phyloP scores from a whole-genome alignment of 768 basidiomycete genomes.

The Naganishia randhawae region DNA sequence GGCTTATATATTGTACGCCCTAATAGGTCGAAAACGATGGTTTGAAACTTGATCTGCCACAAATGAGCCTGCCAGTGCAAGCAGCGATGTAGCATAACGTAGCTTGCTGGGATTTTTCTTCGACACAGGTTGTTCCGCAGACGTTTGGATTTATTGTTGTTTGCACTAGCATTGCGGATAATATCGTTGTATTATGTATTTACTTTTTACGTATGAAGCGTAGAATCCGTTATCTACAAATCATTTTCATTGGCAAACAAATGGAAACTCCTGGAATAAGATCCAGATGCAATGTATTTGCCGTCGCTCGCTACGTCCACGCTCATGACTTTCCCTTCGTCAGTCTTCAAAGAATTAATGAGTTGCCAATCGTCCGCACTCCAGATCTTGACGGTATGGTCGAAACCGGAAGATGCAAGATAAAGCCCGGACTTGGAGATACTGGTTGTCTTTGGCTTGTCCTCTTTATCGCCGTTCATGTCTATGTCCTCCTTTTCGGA shows the following conservation, averaged over 20 bases:
- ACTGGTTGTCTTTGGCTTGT: slow-evolving; percentile 19
- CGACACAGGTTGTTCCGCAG: too few species aligned
- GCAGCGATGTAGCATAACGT: neutral
- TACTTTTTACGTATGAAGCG: too few species aligned
- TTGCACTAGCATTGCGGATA: neutral
- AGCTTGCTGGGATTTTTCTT: too few species aligned
- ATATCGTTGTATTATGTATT: slow-evolving; percentile 20
- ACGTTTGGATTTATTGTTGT: too few species aligned
- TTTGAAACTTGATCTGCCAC: slow-evolving; percentile 10
- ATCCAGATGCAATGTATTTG: slow-evolving; percentile 78
- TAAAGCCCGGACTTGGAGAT: slow-evolving; percentile 64
- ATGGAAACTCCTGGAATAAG: slow-evolving; percentile 91
- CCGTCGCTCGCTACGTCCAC: slow-evolving; percentile 85
- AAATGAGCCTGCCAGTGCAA: neutral
- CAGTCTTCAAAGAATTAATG: slow-evolving; percentile 79
- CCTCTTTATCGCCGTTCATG: slow-evolving; percentile 25
- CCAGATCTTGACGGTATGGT: slow-evolving; percentile 93
- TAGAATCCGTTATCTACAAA: slow-evolving; percentile 14
- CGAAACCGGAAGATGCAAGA: slow-evolving; percentile 89
- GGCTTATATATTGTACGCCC: neutral
- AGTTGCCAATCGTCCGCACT: slow-evolving; percentile 97
- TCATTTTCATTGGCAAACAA: slow-evolving; percentile 70
- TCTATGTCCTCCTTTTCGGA: slow-evolving; percentile 27
- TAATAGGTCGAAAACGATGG: slow-evolving; percentile 43
- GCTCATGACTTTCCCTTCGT: slow-evolving; percentile 95